A percentile compares a stretch with the other conserved stretches of the same genome.
Evolutionary conservation across 2,329 filamentous ascomycete species (phyloP).

Genomic region (Xylaria sp.): DNA sequence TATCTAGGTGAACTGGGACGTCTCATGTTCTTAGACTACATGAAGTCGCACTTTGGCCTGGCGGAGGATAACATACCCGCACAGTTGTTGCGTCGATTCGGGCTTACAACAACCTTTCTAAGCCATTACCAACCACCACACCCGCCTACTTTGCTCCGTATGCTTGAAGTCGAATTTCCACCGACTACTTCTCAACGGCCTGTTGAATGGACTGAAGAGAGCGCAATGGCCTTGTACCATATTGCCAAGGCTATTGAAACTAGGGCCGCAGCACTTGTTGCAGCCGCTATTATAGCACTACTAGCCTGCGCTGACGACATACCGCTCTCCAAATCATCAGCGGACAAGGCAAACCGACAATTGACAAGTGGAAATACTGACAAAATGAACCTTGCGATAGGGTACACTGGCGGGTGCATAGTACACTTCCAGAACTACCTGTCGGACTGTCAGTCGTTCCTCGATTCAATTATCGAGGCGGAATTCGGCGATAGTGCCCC

Average conservation of each 20-base stretch:
- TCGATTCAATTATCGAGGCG: slow-evolving; percentile 64
- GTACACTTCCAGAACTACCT: slow-evolving; percentile 82
- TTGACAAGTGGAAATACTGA: slow-evolving; percentile 26
- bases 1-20: slow-evolving; percentile 82
- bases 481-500: slow-evolving; percentile 54
- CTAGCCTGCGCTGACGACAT: slow-evolving; percentile 77
- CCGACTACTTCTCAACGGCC: slow-evolving; percentile 55
- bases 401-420: slow-evolving; percentile 84
- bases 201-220: slow-evolving; percentile 71
- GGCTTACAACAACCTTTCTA: slow-evolving; percentile 77
- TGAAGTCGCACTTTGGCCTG: slow-evolving; percentile 58
- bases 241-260: slow-evolving; percentile 77
- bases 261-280: slow-evolving; percentile 78
- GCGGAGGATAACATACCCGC: slow-evolving; percentile 62
- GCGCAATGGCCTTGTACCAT: slow-evolving; percentile 69
- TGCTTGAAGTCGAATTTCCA: slow-evolving; percentile 66
- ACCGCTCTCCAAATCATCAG: slow-evolving; percentile 46
- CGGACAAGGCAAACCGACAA: slow-evolving; percentile 27
- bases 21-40: slow-evolving; percentile 74
- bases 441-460: slow-evolving; percentile 73
- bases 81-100: slow-evolving; percentile 67
- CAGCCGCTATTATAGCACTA: slow-evolving; percentile 77
- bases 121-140: slow-evolving; percentile 73
- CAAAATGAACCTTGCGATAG: slow-evolving; percentile 73
- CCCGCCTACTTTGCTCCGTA: slow-evolving; percentile 56